Percentiles rank a stretch among this genome's conserved stretches.
These are phyloP conservation scores for slime mould (Dictyostelium discoideum) DNA, from an alignment of 78 protist genomes.

Conservation along the genomic window dicty_2.7 NC_007088.5:6962001-6962500, in stretches of 20 bases:
- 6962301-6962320: constrained; percentile 57
- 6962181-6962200: constrained; percentile 97
- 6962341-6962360: constrained; percentile 59
- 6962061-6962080: constrained; percentile 89
- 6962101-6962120: constrained; percentile 83
- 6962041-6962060: neutral
- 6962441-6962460: constrained; percentile 97
- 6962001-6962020: too few relatives aligned
- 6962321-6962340: constrained; percentile 37
- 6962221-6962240: neutral
- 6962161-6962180: constrained; percentile 98
- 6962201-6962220: constrained; percentile 82
- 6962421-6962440: constrained; percentile 98
- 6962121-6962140: constrained; percentile 95
- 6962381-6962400: constrained; percentile 91
- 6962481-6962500: constrained; percentile 92
- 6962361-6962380: constrained; percentile 59
- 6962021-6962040: constrained; percentile 17
- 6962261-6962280: neutral
- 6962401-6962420: constrained; percentile 78
- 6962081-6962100: constrained; percentile 86
- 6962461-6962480: constrained; percentile 86
- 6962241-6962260: neutral
- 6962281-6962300: constrained; percentile 28
- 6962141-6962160: constrained; percentile 80